Evolutionary conservation across 805 yeast genomes (phyloP), one percentile per base, ranked within the genome.

Genomic region (Lipomyces spencermartinsiae): DNA sequence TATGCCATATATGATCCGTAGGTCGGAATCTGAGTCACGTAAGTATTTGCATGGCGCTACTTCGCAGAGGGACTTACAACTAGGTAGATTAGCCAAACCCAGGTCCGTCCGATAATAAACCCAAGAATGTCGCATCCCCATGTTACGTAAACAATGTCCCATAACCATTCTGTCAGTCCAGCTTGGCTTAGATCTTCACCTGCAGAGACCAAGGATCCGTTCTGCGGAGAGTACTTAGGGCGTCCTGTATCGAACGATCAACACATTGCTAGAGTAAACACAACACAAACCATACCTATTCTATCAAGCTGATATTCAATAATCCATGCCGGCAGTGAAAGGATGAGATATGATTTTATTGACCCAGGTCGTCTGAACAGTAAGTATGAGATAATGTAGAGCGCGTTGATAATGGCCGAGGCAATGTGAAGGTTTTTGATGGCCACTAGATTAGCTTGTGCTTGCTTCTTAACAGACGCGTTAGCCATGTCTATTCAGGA

Each of bases 161-260:
- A 88, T 82, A 89, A 79, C 80, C 88, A 89, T 77, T 90, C 94
- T 51, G 88, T 88, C 54, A 90, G 80, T 0, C 95, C 95, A 2
- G 78, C 75, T 68, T 86, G 90, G 64, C 78, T 78, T 67, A 90
- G 82, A 73, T 90, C 91, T 37, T 83, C 85, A 1, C 93, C 94
- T 1, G 90, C 76, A 12, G 77, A 78, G 2, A 84, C 75, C 59
- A 89, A 79, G 62, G 82, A 81, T 1, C 84, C 83, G 58, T 83
- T 83, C n/a, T 35, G 25, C 0, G 73, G 75, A 16, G 81, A 78
- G 74, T 80, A 88, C 39, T 69, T 77, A 1, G 94, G 93, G 64
- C 92, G 78, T 2, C 92, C 73, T 71, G 35, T 14, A 12, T 14
- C 31, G 19, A 4, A 4, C 34, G 46, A 35, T 34, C 34, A 33